Conservation (phyloP, 768 basidiomycete genomes). For the Gymnopilus junonius region DNA sequence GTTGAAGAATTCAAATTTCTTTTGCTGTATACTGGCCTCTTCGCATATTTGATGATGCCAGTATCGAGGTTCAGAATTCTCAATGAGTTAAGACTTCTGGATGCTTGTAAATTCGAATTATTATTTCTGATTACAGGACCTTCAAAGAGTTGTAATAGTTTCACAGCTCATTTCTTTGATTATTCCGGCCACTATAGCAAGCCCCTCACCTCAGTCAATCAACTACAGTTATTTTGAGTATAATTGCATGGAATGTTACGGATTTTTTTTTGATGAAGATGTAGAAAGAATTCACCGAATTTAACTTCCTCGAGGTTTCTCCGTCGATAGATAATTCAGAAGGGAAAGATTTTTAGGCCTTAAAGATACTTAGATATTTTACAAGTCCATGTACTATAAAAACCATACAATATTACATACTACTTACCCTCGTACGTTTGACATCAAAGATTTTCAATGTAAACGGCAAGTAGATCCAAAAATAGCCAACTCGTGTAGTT, state of each 20-base stretch:
- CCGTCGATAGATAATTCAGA: background rate
- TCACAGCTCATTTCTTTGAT: constrained; percentile 19
- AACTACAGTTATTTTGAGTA: constrained; percentile 9
- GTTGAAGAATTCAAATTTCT: constrained; percentile 12
- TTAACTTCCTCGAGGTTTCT: background rate
- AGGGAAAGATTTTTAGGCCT: no score
- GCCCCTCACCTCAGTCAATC: background rate
- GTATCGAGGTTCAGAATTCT: constrained; percentile 5
- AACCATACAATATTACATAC: no score
- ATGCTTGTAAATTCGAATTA: constrained; percentile 12
- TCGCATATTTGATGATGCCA: constrained; percentile 11
- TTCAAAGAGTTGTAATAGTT: constrained; percentile 1
- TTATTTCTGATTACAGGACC: no score
- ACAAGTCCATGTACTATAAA: no score
- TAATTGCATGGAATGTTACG: constrained; percentile 12
- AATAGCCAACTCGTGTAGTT: background rate
- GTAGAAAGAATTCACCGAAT: constrained; percentile 2
- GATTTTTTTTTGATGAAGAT: background rate
- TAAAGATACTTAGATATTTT: no score
- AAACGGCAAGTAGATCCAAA: background rate
- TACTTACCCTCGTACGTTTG: no score
- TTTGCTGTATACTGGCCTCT: constrained; percentile 8
- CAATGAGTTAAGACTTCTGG: no score
- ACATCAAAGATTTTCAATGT: background rate
- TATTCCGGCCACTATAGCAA: constrained; percentile 4